phyloP scores from a whole-genome alignment of 2,329 filamentous ascomycete species.

The Penicillium sp. region DNA sequence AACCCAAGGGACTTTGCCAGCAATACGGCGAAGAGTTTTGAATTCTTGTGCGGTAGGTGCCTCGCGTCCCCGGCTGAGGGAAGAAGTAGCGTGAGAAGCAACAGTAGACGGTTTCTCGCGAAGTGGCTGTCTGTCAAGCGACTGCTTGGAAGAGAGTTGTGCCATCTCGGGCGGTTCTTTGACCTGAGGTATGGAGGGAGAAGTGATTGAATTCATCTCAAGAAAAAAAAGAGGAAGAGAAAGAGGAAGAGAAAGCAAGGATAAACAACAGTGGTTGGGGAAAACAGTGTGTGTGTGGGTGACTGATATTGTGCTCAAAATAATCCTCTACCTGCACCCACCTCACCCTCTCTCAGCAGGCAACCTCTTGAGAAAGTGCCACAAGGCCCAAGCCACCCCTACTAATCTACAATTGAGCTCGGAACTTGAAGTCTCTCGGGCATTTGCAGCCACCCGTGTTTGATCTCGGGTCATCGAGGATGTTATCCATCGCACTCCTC shows the following conservation, averaged over 20 bases:
- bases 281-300: background rate
- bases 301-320: slow-evolving; percentile 10
- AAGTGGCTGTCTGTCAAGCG: slow-evolving; percentile 1
- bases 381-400: background rate
- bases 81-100: background rate
- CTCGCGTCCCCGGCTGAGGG: slow-evolving; percentile 17
- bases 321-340: background rate
- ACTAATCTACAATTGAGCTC: background rate
- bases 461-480: slow-evolving; percentile 1
- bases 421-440: background rate
- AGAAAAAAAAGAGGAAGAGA: background rate
- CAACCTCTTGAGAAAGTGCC: background rate
- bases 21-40: slow-evolving; percentile 41
- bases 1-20: slow-evolving; percentile 61
- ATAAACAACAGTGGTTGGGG: background rate
- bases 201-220: background rate
- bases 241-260: background rate
- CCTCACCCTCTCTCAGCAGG: background rate
- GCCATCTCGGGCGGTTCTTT: background rate
- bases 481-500: background rate
- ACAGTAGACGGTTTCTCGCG: slow-evolving; percentile 15
- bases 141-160: background rate
- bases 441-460: background rate
- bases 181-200: background rate
- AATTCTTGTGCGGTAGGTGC: slow-evolving; percentile 42